Evolutionary conservation across 805 yeast species (phyloP).

Genomic region (Candida cerambycidarum): DNA sequence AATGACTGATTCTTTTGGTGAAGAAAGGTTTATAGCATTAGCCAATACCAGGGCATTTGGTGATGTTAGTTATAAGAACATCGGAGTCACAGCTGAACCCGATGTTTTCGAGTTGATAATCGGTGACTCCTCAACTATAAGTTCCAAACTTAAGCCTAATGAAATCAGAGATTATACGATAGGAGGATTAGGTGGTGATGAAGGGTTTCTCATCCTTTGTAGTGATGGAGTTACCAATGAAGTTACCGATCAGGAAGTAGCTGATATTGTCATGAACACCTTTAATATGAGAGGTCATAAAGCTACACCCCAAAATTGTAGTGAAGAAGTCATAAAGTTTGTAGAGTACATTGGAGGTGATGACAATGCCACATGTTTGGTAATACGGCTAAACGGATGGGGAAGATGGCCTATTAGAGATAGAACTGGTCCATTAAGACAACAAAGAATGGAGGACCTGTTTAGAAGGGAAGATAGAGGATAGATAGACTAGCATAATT

Average conservation of each 20-base stretch:
- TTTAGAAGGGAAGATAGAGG: constrained; percentile 26
- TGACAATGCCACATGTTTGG: constrained; percentile 93
- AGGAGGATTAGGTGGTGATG: constrained; percentile 73
- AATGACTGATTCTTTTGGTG: constrained; percentile 90
- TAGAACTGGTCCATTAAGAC: constrained; percentile 79
- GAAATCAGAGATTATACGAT: constrained; percentile 37
- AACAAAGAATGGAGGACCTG: constrained; percentile 58
- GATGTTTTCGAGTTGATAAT: constrained; percentile 70
- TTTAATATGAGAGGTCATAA: constrained; percentile 61
- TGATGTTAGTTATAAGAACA: constrained; percentile 73
- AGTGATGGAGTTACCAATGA: constrained; percentile 86
- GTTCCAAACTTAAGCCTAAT: constrained; percentile 33
- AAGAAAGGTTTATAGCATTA: constrained; percentile 73
- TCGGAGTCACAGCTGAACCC: constrained; percentile 92
- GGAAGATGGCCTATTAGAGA: constrained; percentile 87
- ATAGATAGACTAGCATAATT: not conserved
- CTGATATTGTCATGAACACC: constrained; percentile 78
- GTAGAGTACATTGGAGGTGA: constrained; percentile 87
- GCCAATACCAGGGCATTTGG: constrained; percentile 97
- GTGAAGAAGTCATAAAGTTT: constrained; percentile 80
- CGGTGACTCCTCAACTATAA: constrained; percentile 50
- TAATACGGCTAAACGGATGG: constrained; percentile 85
- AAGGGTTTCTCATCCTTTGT: constrained; percentile 76
- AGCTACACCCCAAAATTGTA: constrained; percentile 84
- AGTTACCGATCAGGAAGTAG: constrained; percentile 86